Evolutionary conservation across 306 rosid genomes (phyloP).

Genomic region (Pterocarpus macrocarpus): DNA sequence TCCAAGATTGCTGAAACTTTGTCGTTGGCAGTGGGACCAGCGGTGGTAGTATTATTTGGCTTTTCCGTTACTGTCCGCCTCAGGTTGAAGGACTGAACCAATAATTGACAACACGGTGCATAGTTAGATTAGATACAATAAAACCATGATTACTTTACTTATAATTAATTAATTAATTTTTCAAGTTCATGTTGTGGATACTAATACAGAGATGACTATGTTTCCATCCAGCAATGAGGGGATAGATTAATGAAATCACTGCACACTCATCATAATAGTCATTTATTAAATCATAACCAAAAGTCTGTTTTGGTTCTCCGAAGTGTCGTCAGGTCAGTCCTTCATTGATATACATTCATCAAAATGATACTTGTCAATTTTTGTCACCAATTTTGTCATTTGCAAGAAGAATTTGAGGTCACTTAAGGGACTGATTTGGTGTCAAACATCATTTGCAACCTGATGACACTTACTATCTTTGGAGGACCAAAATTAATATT

Average conservation of each 20-base stretch:
- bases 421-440: neutral
- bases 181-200: constrained; percentile 10
- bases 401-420: too few relatives aligned
- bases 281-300: too few relatives aligned
- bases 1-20: constrained; percentile 93
- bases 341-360: neutral
- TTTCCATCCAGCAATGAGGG: too few relatives aligned
- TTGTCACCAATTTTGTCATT: neutral
- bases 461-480: neutral
- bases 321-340: too few relatives aligned
- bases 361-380: neutral
- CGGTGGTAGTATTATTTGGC: constrained; percentile 53
- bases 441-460: neutral
- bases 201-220: too few relatives aligned
- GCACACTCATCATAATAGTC: too few relatives aligned
- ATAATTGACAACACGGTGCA: constrained; percentile 20
- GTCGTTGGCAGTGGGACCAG: constrained; percentile 64
- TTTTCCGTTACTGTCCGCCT: constrained; percentile 75
- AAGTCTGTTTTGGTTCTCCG: too few relatives aligned
- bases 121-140: constrained; percentile 48
- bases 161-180: neutral
- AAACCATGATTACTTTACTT: neutral
- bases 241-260: too few relatives aligned
- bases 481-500: constrained; percentile 6
- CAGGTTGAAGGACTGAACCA: constrained; percentile 86